phyloP scores from a whole-genome alignment of 1,284 basidiomycete species.

The Coniferiporia sulphurascens region DNA sequence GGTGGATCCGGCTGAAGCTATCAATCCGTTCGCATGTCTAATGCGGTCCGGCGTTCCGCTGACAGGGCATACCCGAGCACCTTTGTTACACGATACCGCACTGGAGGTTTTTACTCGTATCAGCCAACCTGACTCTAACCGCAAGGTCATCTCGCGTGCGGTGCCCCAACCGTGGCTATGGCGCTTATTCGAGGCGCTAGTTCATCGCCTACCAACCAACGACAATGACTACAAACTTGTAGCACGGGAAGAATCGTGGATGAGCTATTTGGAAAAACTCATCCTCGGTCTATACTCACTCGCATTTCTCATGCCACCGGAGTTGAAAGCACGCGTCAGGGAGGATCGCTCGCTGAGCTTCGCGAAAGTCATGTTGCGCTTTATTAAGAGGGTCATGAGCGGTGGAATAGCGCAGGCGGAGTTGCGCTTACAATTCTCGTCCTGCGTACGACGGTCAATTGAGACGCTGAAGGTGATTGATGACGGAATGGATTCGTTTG shows the following conservation, averaged over 20 bases:
- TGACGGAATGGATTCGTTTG: constrained; percentile 71
- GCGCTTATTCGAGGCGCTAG: constrained; percentile 61
- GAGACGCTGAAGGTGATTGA: constrained; percentile 85
- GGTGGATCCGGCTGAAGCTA: constrained; percentile 60
- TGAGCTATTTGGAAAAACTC: constrained; percentile 76
- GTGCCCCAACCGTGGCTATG: constrained; percentile 59
- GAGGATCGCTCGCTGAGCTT: constrained; percentile 53
- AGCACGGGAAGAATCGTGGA: constrained; percentile 58
- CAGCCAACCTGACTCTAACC: constrained; percentile 74
- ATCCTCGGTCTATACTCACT: constrained; percentile 83
- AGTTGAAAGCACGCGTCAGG: constrained; percentile 68
- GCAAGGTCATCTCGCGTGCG: constrained; percentile 61
- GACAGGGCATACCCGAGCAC: constrained; percentile 43
- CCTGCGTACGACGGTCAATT: constrained; percentile 70
- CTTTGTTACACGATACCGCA: constrained; percentile 67
- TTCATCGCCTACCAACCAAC: constrained; percentile 78
- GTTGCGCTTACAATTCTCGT: constrained; percentile 49
- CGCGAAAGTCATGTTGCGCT: constrained; percentile 56
- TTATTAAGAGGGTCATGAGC: constrained; percentile 55
- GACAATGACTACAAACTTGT: constrained; percentile 70
- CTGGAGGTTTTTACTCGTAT: constrained; percentile 81
- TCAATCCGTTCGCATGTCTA: constrained; percentile 55
- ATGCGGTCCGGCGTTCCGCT: constrained; percentile 45
- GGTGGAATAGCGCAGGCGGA: constrained; percentile 37
- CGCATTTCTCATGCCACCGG: constrained; percentile 76